Evolutionary conservation across 2,329 filamentous ascomycete species (phyloP), one percentile per base, ranked within the genome.

Genomic region (Eutypella sp.): DNA sequence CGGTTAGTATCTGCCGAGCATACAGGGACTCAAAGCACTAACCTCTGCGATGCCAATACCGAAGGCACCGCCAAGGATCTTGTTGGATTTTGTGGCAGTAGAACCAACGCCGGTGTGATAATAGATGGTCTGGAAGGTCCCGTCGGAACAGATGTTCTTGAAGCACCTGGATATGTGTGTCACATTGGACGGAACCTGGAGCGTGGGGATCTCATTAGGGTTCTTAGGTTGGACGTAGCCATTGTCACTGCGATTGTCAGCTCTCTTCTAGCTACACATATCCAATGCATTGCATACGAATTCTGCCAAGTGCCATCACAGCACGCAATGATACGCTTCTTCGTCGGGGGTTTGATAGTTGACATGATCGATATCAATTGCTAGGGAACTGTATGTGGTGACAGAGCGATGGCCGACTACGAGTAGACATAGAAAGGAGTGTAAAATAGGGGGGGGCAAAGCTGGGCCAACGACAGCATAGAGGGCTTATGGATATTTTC

Each of bases 71-170:
- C 78, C 77, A 0, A 72, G 71, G 15, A 81, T 50, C 38, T 67
- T 67, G 46, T 79, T 75, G n/a, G 78, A 45, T 24, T 68, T 51
- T 38, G 70, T 71, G 50, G 71, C 70, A 2, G 72, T 73, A 3
- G 76, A 78, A 15, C 80, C 80, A 23, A 83, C 77, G 18, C 80
- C 80, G 8, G 77, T 76, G 57, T 81, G 76, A 57, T 84, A 84
- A 54, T 74, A 76, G 46, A 82, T 74, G 51, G 83, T 73, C 58
- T 83, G 79, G 36, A 78, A 67, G 16, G 66, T 73, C 25, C 74
- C 74, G 57, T 81, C 75, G 27, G 58, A 65, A 55, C 73, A 76
- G 33, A 59, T 65, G 31, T 72, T 70, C 51, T 73, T 74, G 55
- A 84, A 74, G 45, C 76, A 77, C 33, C 78, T 73, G 11, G 76